Evolutionary conservation across 1,139 yeast genomes (phyloP), one percentile per base, ranked within the genome.

Genomic region (Pneumocystis carinii): DNA sequence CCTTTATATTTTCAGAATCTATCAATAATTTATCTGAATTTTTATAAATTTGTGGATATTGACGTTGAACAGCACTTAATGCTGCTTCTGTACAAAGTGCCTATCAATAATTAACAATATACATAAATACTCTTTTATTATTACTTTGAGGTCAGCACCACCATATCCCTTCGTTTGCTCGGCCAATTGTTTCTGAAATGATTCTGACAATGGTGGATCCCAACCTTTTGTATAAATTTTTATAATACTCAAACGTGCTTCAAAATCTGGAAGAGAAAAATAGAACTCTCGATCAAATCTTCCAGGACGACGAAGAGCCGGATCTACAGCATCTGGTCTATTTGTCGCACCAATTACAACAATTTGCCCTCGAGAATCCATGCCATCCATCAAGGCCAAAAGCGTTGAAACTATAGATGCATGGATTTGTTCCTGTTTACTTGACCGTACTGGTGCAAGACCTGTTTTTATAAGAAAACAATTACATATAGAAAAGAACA

Each of bases 331-430:
- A 74, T 94, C 98, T 0, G 98, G 99, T 70, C 99, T 79, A 75
- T 94, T 94, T 0, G 99, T 94, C 0, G 98, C 98, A 64, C 98
- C 98, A 70, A 94, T 90, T 1, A 94, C 96, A 67, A 94, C 90
- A 24, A 94, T 97, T 72, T 94, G 98, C 5, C 98, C 98, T 66
- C 87, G 78, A 69, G 88, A 88, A 72, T 92, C 98, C 98, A 94
- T 94, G 71, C 99, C 99, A 74, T 94, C 99, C 98, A 94, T 92
- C 63, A 92, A 76, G 0, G 98, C 97, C 67, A 92, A 80, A 69
- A 92, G 76, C 0, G 98, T 92, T 1, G 97, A 89, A 2, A 92
- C 98, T 67, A 92, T 92, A 68, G 96, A 87, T 1, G 99, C 97
- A 75, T 94, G 98, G 65, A 92, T 92, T 73, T 92, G 98, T 73